These are phyloP conservation scores for Rhodamnia rubescens DNA, from an alignment of 345 rosid genomes.

Conservation along the genomic window DNA sequence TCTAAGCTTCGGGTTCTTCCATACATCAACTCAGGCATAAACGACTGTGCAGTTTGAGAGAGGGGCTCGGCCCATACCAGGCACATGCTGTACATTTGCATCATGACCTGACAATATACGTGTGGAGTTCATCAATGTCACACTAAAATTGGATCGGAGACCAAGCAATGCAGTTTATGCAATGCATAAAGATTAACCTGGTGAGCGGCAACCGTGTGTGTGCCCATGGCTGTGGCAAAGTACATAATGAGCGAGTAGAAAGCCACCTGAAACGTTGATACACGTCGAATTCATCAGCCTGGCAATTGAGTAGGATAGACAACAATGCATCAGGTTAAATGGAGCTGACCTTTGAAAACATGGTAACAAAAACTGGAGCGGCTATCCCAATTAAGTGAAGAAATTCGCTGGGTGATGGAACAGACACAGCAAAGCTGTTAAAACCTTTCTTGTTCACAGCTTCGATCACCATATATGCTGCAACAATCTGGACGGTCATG, in stretches of 20 bases:
- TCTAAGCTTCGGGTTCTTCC: constrained; percentile 28
- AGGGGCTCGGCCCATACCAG: constrained; percentile 39
- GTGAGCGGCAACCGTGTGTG: constrained; percentile 71
- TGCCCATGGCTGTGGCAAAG: constrained; percentile 83
- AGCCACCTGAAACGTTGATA: constrained; percentile 44
- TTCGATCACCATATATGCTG: constrained; percentile 83
- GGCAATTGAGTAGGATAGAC: not conserved
- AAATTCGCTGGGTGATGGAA: constrained; percentile 58
- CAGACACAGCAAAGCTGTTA: constrained; percentile 42
- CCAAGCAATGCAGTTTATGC: not conserved
- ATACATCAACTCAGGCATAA: constrained; percentile 33
- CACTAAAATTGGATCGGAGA: not conserved
- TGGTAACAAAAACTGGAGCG: constrained; percentile 54
- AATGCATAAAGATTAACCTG: constrained; percentile 32
- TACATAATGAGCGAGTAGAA: constrained; percentile 71
- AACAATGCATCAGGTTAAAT: not conserved
- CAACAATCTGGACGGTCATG: constrained; percentile 45
- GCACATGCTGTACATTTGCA: constrained; percentile 38
- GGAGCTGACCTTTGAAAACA: constrained; percentile 45
- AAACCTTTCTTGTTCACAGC: constrained; percentile 71
- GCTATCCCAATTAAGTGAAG: constrained; percentile 50
- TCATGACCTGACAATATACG: constrained; percentile 9
- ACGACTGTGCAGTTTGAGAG: constrained; percentile 33
- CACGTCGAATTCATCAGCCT: constrained; percentile 1
- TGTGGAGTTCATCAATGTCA: not conserved